Base-by-base conservation (phyloP, 1,284 basidiomycete genomes). In the Uromyces viciae-fabae region DNA sequence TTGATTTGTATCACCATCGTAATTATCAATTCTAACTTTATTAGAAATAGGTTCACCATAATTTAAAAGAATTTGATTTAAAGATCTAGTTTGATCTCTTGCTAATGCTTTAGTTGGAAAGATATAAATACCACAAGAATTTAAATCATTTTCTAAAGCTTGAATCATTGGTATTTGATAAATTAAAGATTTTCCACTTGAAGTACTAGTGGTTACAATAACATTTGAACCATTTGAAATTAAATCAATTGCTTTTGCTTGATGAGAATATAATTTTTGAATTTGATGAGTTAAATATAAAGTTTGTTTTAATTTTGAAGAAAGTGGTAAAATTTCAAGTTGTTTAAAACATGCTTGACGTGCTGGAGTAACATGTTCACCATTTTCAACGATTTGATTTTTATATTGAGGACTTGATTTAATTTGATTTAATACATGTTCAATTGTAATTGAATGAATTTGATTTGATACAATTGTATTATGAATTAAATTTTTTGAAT, bases 91-190 rank as follows among this genome's bases (percentile, higher is more conserved):
- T 86, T 96, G 94, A 85, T 96, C 94, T 86, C 96, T 94, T 0
- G 94, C 94, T 40, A 96, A 88, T 11, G 94, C 94, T 91, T 96
- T 96, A 0, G 94, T 96, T 0, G 94, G 94, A 84, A 95, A 96
- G 68, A 96, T 90, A 84, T 94, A 93, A 72, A 96, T 89, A 0
- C 93, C 93, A 0, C 91, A 95, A 1, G 92, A 85, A 19, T 86
- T 84, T 3, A 85, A 85, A 84, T 93, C 89, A 28, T 89, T 87
- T 85, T 94, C 91, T 66, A 96, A 87, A 80, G 90, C 90, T 62
- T 87, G 88, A 68, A 95, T 86, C 11, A 93, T 86, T 0, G 94
- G 94, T 17, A 94, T 88, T 91, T 94, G 87, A 77, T 88, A 96
- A 73, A 96, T 94, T 28, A 96, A 88, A 85, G 93, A 95, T 86